Evolutionary conservation across 139 green algal species (phyloP).

Genomic region (Eudorina sp.): DNA sequence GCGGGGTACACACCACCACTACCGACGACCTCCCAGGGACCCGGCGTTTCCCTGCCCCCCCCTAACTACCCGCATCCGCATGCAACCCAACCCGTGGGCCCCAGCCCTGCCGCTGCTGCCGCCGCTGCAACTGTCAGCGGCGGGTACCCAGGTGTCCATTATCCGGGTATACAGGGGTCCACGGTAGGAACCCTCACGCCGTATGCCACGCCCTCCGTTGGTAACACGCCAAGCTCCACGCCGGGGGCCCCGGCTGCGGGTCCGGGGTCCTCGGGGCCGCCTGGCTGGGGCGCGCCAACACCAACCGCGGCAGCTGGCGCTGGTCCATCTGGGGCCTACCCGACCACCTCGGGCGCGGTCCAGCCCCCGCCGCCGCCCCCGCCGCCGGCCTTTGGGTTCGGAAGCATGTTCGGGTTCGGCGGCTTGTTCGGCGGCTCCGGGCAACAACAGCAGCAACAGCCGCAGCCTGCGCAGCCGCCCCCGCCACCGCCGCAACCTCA

Average conservation of each 20-base stretch:
- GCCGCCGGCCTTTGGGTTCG: conserved; percentile 17
- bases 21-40: neutral
- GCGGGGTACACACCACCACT: conserved; percentile 51
- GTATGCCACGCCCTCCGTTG: conserved; percentile 28
- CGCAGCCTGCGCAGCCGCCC: neutral
- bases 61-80: neutral
- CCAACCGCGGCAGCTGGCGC: neutral
- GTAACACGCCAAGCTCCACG: conserved; percentile 34
- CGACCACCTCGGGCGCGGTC: neutral
- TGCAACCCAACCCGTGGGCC: neutral
- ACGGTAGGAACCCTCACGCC: neutral
- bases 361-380: conserved; percentile 2
- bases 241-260: neutral
- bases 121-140: neutral
- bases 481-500: conserved; percentile 5
- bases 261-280: neutral
- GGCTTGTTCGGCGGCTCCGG: conserved; percentile 5
- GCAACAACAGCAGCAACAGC: conserved; percentile 9
- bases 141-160: conserved; percentile 6
- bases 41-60: neutral
- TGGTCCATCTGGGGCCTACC: neutral
- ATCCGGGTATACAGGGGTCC: neutral
- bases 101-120: neutral
- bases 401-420: conserved; percentile 27
- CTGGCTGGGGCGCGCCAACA: neutral